Conservation (phyloP, 768 basidiomycete genomes). For the Mycena amicta region DNA sequence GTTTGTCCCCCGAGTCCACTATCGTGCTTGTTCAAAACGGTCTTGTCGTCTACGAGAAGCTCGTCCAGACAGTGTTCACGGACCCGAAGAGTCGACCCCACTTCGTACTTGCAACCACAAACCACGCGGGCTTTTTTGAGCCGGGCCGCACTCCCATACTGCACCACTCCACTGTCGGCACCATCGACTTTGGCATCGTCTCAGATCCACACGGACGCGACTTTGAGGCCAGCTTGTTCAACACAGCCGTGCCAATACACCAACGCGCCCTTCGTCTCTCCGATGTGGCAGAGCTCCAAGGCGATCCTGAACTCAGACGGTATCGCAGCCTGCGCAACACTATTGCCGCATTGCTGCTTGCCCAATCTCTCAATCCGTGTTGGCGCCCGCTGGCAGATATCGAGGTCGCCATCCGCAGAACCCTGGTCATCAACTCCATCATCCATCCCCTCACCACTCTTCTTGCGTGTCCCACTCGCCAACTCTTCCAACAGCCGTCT, state of each 20-base stretch:
- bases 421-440: slow-evolving; percentile 78
- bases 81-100: slow-evolving; percentile 64
- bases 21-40: slow-evolving; percentile 95
- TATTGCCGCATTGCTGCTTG: slow-evolving; percentile 60
- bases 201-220: slow-evolving; percentile 66
- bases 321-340: slow-evolving; percentile 71
- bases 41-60: slow-evolving; percentile 84
- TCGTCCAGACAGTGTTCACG: slow-evolving; percentile 57
- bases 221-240: slow-evolving; percentile 58
- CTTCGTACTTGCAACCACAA: slow-evolving; percentile 67
- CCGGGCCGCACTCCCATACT: slow-evolving; percentile 30
- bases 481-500: slow-evolving; percentile 51
- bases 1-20: slow-evolving; percentile 69
- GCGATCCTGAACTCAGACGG: slow-evolving; percentile 40
- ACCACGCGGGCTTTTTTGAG: slow-evolving; percentile 60
- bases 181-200: slow-evolving; percentile 76
- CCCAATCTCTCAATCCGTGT: slow-evolving; percentile 56
- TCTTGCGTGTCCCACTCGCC: slow-evolving; percentile 79
- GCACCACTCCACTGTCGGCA: slow-evolving; percentile 54
- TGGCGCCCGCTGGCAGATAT: slow-evolving; percentile 71
- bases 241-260: slow-evolving; percentile 32
- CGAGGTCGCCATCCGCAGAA: slow-evolving; percentile 71
- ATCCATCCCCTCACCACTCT: slow-evolving; percentile 89
- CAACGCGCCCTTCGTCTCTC: slow-evolving; percentile 51
- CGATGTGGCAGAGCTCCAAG: slow-evolving; percentile 48